Percentiles rank a stretch among this genome's conserved stretches.
phyloP scores from a whole-genome alignment of 1,284 basidiomycete genomes.

The Inonotus obliquus region DNA sequence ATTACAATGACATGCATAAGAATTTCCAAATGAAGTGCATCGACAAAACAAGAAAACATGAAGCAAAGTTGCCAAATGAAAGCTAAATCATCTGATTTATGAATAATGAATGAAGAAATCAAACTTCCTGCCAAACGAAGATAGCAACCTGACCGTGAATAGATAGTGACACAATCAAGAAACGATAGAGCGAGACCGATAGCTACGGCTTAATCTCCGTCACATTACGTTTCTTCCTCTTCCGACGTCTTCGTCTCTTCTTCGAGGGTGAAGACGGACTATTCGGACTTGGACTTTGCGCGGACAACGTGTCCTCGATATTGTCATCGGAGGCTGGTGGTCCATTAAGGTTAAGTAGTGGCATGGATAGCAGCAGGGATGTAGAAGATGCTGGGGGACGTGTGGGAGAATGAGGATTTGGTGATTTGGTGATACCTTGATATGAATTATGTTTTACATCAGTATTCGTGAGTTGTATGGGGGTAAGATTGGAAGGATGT shows the following conservation, averaged over 20 bases:
- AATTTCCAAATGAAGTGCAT: not conserved
- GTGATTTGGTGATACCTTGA: slow-evolving; percentile 10
- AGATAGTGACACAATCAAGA: too few species aligned
- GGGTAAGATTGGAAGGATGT: not conserved
- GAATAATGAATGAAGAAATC: too few species aligned
- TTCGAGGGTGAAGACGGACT: slow-evolving; percentile 27
- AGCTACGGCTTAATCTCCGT: not conserved
- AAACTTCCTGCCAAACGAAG: too few species aligned
- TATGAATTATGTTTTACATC: too few species aligned
- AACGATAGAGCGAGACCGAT: not conserved
- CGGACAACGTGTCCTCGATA: slow-evolving; percentile 20
- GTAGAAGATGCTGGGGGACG: too few species aligned
- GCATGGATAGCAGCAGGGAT: slow-evolving; percentile 26
- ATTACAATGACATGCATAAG: not conserved
- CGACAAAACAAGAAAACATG: not conserved
- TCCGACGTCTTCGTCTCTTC: slow-evolving; percentile 51
- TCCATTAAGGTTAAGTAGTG: slow-evolving; percentile 54
- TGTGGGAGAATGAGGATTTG: slow-evolving; percentile 7
- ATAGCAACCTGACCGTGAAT: too few species aligned
- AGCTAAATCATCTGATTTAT: not conserved
- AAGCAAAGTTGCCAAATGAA: not conserved
- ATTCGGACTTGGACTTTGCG: slow-evolving; percentile 10
- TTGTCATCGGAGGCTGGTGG: slow-evolving; percentile 37
- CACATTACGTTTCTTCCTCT: slow-evolving; percentile 42
- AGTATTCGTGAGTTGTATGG: not conserved